Evolutionary conservation across 2,329 filamentous ascomycete genomes (phyloP).

Genomic region (Didymella exigua): DNA sequence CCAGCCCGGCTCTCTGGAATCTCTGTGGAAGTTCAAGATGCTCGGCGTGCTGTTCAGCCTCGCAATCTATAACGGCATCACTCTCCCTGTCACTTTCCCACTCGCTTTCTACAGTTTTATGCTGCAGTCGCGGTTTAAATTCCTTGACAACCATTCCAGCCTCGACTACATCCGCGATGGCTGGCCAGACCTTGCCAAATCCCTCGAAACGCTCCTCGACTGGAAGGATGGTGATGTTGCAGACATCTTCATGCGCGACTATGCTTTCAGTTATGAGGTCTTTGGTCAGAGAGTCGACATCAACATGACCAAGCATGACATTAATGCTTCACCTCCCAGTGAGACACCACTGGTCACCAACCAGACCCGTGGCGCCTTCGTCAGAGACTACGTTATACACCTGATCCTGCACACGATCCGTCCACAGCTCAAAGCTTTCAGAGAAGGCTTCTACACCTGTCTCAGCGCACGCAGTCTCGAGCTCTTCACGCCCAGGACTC

Average conservation of each 20-base stretch:
- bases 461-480: slow-evolving; percentile 72
- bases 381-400: slow-evolving; percentile 84
- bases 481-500: slow-evolving; percentile 50
- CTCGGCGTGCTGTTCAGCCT: slow-evolving; percentile 86
- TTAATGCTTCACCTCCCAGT: neutral
- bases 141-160: slow-evolving; percentile 39
- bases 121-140: slow-evolving; percentile 69
- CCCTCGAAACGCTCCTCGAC: slow-evolving; percentile 72
- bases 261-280: slow-evolving; percentile 76
- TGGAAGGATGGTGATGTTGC: slow-evolving; percentile 83
- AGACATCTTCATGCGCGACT: slow-evolving; percentile 82
- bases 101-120: slow-evolving; percentile 82
- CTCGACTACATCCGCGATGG: slow-evolving; percentile 83
- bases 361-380: slow-evolving; percentile 76
- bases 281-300: slow-evolving; percentile 61
- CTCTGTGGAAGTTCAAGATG: slow-evolving; percentile 88
- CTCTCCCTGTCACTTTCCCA: slow-evolving; percentile 87
- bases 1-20: slow-evolving; percentile 78
- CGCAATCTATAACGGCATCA: slow-evolving; percentile 91
- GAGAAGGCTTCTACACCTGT: slow-evolving; percentile 77
- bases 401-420: slow-evolving; percentile 77
- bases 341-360: slow-evolving; percentile 79
- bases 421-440: slow-evolving; percentile 80
- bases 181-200: slow-evolving; percentile 81
- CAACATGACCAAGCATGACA: slow-evolving; percentile 54